phyloP scores from a whole-genome alignment of 2,329 filamentous ascomycete genomes.

The Shiraia bambusicola region DNA sequence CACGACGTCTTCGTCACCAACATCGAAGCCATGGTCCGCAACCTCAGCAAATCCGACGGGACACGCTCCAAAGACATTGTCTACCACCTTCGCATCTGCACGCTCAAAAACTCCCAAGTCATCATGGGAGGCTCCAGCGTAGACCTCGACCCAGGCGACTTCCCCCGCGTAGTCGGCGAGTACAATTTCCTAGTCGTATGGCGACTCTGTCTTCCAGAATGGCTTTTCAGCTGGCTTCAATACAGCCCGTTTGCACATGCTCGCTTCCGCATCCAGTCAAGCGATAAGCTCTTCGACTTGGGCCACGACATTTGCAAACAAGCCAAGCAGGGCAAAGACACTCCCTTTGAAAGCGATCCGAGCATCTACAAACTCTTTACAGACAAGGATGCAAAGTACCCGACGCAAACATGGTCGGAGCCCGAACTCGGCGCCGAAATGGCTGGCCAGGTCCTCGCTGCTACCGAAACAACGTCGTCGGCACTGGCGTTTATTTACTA shows the following conservation, averaged over 20 bases:
- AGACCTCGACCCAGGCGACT: slow-evolving; percentile 14
- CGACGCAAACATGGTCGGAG: slow-evolving; percentile 17
- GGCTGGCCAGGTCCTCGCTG: slow-evolving; percentile 23
- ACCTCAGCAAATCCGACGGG: slow-evolving; percentile 14
- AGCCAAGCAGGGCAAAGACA: slow-evolving; percentile 6
- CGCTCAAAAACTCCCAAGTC: slow-evolving; percentile 20
- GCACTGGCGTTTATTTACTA: slow-evolving; percentile 24
- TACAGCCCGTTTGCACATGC: slow-evolving; percentile 16
- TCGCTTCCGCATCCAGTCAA: slow-evolving; percentile 20
- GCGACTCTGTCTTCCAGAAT: slow-evolving; percentile 21
- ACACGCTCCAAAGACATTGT: slow-evolving; percentile 20
- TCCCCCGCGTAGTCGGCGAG: slow-evolving; percentile 20
- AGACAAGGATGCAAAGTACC: slow-evolving; percentile 17
- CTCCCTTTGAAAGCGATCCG: slow-evolving; percentile 7
- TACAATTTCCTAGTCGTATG: slow-evolving; percentile 26
- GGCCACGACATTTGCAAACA: slow-evolving; percentile 17
- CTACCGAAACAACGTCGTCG: slow-evolving; percentile 22
- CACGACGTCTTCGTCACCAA: slow-evolving; percentile 16
- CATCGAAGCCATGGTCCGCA: slow-evolving; percentile 18
- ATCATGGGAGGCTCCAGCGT: slow-evolving; percentile 22
- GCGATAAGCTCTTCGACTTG: slow-evolving; percentile 20
- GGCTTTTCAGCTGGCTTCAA: slow-evolving; percentile 21
- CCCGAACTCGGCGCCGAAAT: slow-evolving; percentile 21
- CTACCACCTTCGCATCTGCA: slow-evolving; percentile 22
- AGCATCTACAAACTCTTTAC: slow-evolving; percentile 19